Conservation (phyloP, 192 early-diverging fungal genomes). For the Allomyces javanicus region DNA sequence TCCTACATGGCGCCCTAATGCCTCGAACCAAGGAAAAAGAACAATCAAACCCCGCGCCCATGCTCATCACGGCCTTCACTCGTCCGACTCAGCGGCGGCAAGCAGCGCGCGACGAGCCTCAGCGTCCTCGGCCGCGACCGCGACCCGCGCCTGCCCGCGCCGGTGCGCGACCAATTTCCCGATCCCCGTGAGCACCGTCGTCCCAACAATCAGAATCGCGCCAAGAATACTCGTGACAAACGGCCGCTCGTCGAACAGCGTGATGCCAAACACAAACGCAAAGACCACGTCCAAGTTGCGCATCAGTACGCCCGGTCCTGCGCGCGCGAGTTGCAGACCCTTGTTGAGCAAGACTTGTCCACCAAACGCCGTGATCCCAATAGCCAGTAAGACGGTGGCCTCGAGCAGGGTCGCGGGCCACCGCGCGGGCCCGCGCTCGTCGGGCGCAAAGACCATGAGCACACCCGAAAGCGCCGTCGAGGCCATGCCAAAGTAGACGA, state of each 20-base stretch:
- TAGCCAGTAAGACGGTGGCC: constrained; percentile 19
- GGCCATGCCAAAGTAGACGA: constrained; percentile 56
- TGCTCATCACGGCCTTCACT: no score
- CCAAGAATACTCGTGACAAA: constrained; percentile 30
- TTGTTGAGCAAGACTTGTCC: constrained; percentile 55
- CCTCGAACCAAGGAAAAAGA: no score
- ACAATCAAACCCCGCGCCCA: no score
- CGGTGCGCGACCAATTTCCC: constrained; percentile 21
- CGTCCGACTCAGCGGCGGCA: no score
- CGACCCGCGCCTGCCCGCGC: no score
- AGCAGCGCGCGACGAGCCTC: no score
- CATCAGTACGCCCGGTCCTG: constrained; percentile 58
- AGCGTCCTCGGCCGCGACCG: no score
- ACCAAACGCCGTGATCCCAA: constrained; percentile 42
- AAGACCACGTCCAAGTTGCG: constrained; percentile 64
- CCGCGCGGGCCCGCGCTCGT: constrained; percentile 3
- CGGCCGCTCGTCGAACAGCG: constrained; percentile 46
- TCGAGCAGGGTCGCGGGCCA: constrained; percentile 19
- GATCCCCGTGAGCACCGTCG: constrained; percentile 38
- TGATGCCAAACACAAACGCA: constrained; percentile 51
- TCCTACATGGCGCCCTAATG: no score
- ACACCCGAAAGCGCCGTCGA: constrained; percentile 20
- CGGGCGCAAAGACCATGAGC: constrained; percentile 17
- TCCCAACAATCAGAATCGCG: constrained; percentile 35
- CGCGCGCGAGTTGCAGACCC: constrained; percentile 50